A percentile compares a stretch with the other conserved stretches of the same genome.
These are phyloP conservation scores for Leishmania aethiopica DNA, from an alignment of 208 protist species.

Conservation along the genomic window DNA sequence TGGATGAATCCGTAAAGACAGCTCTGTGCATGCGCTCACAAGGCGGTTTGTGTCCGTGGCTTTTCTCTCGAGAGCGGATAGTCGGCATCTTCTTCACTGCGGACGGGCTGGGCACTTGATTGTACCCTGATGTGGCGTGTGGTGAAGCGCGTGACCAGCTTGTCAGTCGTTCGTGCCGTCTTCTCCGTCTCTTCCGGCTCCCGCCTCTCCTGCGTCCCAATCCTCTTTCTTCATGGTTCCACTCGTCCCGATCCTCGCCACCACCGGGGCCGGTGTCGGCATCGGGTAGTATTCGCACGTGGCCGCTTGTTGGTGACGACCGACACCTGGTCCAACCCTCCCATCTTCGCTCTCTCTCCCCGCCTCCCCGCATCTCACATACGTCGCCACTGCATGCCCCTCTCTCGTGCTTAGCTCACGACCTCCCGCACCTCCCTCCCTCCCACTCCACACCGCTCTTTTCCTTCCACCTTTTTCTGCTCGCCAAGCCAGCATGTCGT, in stretches of 20 bases:
- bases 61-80: background rate
- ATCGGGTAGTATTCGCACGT: background rate
- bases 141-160: background rate
- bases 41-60: background rate
- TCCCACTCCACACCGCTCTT: background rate
- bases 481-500: conserved; percentile 51
- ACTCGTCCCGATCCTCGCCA: background rate
- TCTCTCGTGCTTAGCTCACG: background rate
- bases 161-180: background rate
- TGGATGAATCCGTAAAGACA: background rate
- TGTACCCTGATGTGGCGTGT: background rate
- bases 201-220: background rate
- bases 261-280: background rate
- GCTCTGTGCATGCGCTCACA: background rate
- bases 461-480: background rate
- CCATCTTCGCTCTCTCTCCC: background rate
- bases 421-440: background rate
- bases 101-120: background rate
- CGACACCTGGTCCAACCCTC: background rate
- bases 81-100: too few species aligned
- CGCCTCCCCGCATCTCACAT: background rate
- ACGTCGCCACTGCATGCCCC: background rate
- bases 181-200: background rate
- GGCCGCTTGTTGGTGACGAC: background rate
- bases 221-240: background rate